These are phyloP conservation scores for Mycena amicta DNA, from an alignment of 768 basidiomycete species.

Conservation along the genomic window DNA sequence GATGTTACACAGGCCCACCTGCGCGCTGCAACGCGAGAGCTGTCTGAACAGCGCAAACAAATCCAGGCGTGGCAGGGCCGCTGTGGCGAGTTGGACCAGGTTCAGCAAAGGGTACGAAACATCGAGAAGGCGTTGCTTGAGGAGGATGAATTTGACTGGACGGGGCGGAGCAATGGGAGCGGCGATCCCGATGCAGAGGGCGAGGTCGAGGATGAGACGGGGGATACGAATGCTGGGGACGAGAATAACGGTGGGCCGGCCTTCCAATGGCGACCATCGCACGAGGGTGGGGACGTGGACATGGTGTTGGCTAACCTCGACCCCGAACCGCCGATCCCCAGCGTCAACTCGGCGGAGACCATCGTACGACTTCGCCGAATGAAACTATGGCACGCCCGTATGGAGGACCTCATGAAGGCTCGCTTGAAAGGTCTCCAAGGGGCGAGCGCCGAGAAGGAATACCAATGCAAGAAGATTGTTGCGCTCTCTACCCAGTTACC, in stretches of 20 bases:
- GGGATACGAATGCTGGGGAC: conserved; percentile 21
- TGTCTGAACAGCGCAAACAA: conserved; percentile 88
- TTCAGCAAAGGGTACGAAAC: conserved; percentile 80
- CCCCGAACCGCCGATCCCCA: conserved; percentile 72
- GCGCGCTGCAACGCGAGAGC: conserved; percentile 84
- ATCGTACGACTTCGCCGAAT: conserved; percentile 75
- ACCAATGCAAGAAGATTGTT: conserved; percentile 90
- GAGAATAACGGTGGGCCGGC: conserved; percentile 52
- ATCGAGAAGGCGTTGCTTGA: conserved; percentile 76
- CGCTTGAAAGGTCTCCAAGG: conserved; percentile 74
- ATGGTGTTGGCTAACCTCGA: conserved; percentile 60
- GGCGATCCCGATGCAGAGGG: conserved; percentile 49
- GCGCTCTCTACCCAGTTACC: conserved; percentile 86
- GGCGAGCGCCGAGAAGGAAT: conserved; percentile 85
- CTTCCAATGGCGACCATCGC: conserved; percentile 72
- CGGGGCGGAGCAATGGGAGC: conserved; percentile 57
- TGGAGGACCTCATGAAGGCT: conserved; percentile 72
- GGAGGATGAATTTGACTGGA: conserved; percentile 88
- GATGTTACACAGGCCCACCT: conserved; percentile 87
- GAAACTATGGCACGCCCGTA: conserved; percentile 80
- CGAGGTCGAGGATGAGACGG: conserved; percentile 44
- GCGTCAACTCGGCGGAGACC: conserved; percentile 55
- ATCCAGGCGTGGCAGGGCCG: conserved; percentile 74
- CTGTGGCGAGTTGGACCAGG: conserved; percentile 78
- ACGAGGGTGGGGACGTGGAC: conserved; percentile 66